A percentile compares a stretch with the other conserved stretches of the same genome.
Conservation (phyloP, 306 rosid species). For the Mimosa pudica region DNA sequence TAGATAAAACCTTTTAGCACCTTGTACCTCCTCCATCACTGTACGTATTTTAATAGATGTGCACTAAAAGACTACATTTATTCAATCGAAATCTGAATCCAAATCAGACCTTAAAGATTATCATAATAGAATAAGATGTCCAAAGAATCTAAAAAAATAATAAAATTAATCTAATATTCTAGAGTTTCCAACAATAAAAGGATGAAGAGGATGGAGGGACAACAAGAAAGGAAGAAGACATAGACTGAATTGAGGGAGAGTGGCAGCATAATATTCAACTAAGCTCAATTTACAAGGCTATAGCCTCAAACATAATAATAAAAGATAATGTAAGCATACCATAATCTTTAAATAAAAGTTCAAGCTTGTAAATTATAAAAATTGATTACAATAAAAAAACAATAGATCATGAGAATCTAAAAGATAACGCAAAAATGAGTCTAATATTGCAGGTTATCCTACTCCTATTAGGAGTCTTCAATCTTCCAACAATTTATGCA, state of each 20-base stretch:
- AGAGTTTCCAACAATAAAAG: not conserved
- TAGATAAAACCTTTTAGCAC: no score
- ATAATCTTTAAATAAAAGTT: not conserved
- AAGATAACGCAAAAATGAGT: not conserved
- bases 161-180: no score
- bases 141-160: no score
- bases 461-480: not conserved
- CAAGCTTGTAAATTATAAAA: not conserved
- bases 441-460: not conserved
- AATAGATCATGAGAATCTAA: not conserved
- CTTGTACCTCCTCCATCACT: not conserved
- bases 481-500: not conserved
- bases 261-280: not conserved
- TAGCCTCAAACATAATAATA: not conserved
- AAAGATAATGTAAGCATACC: not conserved
- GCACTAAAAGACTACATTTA: not conserved
- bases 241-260: not conserved
- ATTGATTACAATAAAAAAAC: not conserved
- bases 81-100: no score
- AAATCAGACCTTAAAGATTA: no score
- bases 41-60: not conserved
- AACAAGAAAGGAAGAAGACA: not conserved
- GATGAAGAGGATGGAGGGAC: not conserved
- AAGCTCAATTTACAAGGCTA: not conserved
- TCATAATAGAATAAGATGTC: no score